Percentiles rank a stretch among this genome's conserved stretches.
These are phyloP conservation scores for Nakaseomyces delphensis DNA, from an alignment of 1,139 yeast species.

Conservation along the genomic window DNA sequence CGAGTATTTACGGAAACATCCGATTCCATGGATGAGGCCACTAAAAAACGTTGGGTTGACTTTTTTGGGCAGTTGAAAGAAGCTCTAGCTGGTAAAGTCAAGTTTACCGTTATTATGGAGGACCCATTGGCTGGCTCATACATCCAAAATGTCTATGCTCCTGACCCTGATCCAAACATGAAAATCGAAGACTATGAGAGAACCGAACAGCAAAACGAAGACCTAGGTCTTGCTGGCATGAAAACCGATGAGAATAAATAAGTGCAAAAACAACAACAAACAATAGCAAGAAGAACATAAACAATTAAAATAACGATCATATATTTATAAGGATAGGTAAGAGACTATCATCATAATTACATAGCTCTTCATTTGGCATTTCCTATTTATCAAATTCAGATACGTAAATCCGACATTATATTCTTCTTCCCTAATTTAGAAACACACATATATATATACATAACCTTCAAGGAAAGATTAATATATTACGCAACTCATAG, in stretches of 20 bases:
- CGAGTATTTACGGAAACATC: conserved; percentile 81
- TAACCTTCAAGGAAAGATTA: too few species aligned
- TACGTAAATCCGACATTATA: not conserved
- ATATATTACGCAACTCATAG: too few species aligned
- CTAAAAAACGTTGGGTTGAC: conserved; percentile 68
- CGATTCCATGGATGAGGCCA: conserved; percentile 79
- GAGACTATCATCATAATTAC: not conserved
- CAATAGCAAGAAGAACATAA: not conserved
- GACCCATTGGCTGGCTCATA: conserved; percentile 95
- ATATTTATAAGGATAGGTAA: not conserved
- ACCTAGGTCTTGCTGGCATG: conserved; percentile 84
- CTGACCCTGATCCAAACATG: conserved; percentile 97
- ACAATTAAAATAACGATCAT: not conserved
- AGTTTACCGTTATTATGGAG: conserved; percentile 79
- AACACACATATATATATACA: too few species aligned
- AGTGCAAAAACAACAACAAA: not conserved
- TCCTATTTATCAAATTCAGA: not conserved
- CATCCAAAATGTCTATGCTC: conserved; percentile 95
- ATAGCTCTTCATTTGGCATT: not conserved
- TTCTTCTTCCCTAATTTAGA: not conserved
- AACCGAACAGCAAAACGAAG: conserved; percentile 80
- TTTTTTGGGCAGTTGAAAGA: conserved; percentile 69
- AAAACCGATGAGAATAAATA: conserved; percentile 25
- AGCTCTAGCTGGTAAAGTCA: conserved; percentile 76
- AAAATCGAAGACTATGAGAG: conserved; percentile 80